Evolutionary conservation across 176 grass and related monocot genomes (phyloP).

Genomic region (Areca catechu): DNA sequence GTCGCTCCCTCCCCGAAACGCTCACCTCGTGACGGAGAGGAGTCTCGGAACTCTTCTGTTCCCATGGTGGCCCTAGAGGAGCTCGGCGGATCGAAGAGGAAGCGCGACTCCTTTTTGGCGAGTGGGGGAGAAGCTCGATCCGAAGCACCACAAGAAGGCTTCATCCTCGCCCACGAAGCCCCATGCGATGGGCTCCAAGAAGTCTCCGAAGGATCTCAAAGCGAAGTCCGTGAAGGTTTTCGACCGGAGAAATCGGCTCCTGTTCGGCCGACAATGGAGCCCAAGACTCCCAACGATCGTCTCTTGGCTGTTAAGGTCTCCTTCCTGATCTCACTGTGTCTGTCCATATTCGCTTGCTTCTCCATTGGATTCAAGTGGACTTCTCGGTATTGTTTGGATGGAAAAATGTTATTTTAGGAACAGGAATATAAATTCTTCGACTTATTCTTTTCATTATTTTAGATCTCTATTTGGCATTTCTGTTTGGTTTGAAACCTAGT

Average conservation of each 20-base stretch:
- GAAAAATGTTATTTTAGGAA: no score
- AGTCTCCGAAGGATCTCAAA: no score
- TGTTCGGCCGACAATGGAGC: not conserved
- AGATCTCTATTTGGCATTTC: no score
- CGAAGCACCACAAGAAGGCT: not conserved
- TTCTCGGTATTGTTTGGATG: no score
- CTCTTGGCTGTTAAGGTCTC: slow-evolving; percentile 7
- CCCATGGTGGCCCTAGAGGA: not conserved
- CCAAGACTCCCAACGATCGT: not conserved
- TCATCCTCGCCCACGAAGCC: not conserved
- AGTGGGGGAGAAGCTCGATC: not conserved
- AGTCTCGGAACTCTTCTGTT: not conserved
- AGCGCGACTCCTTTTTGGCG: not conserved
- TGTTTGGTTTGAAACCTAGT: no score
- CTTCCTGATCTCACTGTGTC: not conserved
- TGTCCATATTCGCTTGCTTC: not conserved
- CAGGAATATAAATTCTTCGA: no score
- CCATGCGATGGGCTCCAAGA: no score
- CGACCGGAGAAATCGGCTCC: not conserved
- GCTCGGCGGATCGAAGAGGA: not conserved
- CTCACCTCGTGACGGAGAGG: not conserved
- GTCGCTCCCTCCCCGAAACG: no score
- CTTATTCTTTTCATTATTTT: no score
- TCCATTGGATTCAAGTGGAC: not conserved
- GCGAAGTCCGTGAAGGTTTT: no score